phyloP scores from a whole-genome alignment of 192 early-diverging fungal genomes.

The Ramicandelaber brevisporus region DNA sequence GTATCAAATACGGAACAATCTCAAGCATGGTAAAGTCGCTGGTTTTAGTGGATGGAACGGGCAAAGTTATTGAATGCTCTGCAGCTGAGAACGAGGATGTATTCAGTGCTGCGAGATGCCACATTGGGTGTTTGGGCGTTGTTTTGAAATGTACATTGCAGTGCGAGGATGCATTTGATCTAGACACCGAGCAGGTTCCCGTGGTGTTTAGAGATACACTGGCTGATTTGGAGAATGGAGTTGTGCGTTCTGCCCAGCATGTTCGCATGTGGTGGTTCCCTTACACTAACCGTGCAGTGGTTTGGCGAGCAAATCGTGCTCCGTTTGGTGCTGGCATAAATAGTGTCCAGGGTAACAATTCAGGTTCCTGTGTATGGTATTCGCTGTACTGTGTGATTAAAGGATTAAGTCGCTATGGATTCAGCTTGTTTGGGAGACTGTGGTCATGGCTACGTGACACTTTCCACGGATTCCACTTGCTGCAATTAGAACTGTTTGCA shows the following conservation, averaged over 20 bases:
- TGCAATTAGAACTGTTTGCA: slow-evolving; percentile 29
- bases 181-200: slow-evolving; percentile 40
- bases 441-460: slow-evolving; percentile 8
- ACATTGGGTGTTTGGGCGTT: slow-evolving; percentile 38
- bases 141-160: slow-evolving; percentile 36
- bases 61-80: slow-evolving; percentile 22
- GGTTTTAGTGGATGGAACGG: slow-evolving; percentile 30
- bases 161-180: slow-evolving; percentile 28
- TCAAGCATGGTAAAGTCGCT: slow-evolving; percentile 25
- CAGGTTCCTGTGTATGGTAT: too few relatives aligned
- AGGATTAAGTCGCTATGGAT: too few relatives aligned
- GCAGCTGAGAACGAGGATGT: slow-evolving; percentile 15
- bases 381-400: too few relatives aligned
- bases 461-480: slow-evolving; percentile 8
- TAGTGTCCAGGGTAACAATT: too few relatives aligned
- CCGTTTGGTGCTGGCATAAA: slow-evolving; percentile 4
- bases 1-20: slow-evolving; percentile 26
- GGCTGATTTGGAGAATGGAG: slow-evolving; percentile 14
- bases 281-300: slow-evolving; percentile 35
- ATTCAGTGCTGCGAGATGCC: slow-evolving; percentile 39
- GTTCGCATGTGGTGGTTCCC: slow-evolving; percentile 60
- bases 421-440: too few relatives aligned
- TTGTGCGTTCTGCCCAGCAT: slow-evolving; percentile 39
- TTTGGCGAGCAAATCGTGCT: slow-evolving; percentile 40
- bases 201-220: slow-evolving; percentile 24